Base-by-base conservation (phyloP, 2,329 filamentous ascomycete species). In the Cadophora malorum region DNA sequence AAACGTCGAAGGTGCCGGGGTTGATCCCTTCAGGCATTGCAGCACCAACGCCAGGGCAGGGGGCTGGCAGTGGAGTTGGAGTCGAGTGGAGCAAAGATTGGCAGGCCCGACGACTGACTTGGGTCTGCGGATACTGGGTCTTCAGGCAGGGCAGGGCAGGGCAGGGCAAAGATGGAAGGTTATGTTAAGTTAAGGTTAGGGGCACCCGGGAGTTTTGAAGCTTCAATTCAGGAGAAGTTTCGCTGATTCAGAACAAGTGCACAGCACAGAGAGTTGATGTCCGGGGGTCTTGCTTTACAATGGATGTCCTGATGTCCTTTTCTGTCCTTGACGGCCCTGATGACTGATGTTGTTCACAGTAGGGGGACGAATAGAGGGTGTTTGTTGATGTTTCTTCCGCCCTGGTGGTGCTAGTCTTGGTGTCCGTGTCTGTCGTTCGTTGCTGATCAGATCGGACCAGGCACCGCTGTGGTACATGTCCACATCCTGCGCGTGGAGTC, bases 371-470 rank as follows among this genome's bases (percentile, higher is more conserved):
- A 38, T 41, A 16, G n/a, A 47, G 23, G 8, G 21, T 47, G 38
- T 61, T 61, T 61, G 58, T 61, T 61, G 58, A 47, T 61, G 58
- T 61, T 61, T 61, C 25, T 61, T 2, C n/a, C 21, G 23, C 58
- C 56, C 58, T 61, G 35, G 16, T 47, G 21, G 16, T 47, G 21
- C 58, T 47, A 23, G 58, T 21, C 41, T 28, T 25, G 38, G 38
- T 28, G 58, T 61, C 58, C 41, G 58, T 61, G 35, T 47, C 35
- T 45, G 35, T 61, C 41, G 58, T 47, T 61, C 58, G 38, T 31
- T 61, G 58, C 58, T 47, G 58, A 61, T 61, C 58, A 61, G 58
- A 61, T 38, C 31, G 21, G 31, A 12, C 23, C 53, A 58, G 31
- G 19, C 55, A 58, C 55, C 55, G 23, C 45, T 21, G 21, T 8